These are phyloP conservation scores for Populus hybrid DNA, from an alignment of 441 rosid genomes.

Conservation along the genomic window DNA sequence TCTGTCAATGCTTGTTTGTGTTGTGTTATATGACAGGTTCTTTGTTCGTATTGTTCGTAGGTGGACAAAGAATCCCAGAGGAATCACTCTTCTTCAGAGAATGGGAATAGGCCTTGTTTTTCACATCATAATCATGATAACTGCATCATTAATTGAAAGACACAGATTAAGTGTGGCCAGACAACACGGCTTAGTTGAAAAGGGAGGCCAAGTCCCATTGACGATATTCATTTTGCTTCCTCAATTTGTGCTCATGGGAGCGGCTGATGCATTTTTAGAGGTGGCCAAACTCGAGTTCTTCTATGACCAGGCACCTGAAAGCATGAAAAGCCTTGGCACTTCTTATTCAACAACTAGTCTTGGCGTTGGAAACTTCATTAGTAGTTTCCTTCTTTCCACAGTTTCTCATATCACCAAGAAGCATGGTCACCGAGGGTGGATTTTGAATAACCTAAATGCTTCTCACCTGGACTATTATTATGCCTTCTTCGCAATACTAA, in stretches of 20 bases:
- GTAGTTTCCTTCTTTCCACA: slow-evolving; percentile 69
- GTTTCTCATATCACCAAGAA: slow-evolving; percentile 53
- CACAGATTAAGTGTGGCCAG: slow-evolving; percentile 54
- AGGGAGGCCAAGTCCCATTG: slow-evolving; percentile 49
- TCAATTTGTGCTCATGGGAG: slow-evolving; percentile 80
- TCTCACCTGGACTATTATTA: slow-evolving; percentile 86
- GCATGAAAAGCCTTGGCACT: slow-evolving; percentile 92
- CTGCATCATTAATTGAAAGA: slow-evolving; percentile 54
- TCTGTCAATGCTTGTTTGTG: slow-evolving; percentile 60
- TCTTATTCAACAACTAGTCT: slow-evolving; percentile 55
- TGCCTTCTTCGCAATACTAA: slow-evolving; percentile 62
- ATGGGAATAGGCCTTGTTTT: slow-evolving; percentile 73
- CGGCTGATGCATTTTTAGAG: slow-evolving; percentile 75
- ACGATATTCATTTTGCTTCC: slow-evolving; percentile 75
- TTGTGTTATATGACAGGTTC: slow-evolving; percentile 60
- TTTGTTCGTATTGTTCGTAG: slow-evolving; percentile 37
- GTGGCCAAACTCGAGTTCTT: slow-evolving; percentile 86
- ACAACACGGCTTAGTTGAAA: slow-evolving; percentile 50
- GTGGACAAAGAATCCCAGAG: slow-evolving; percentile 76
- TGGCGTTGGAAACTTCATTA: slow-evolving; percentile 69
- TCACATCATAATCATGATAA: slow-evolving; percentile 63
- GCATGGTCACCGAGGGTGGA: slow-evolving; percentile 66
- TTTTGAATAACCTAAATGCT: slow-evolving; percentile 71
- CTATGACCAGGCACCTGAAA: slow-evolving; percentile 91
- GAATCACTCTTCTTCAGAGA: slow-evolving; percentile 76